phyloP scores from a whole-genome alignment of 2,329 filamentous ascomycete species.

The Phyllosticta capitalensis region DNA sequence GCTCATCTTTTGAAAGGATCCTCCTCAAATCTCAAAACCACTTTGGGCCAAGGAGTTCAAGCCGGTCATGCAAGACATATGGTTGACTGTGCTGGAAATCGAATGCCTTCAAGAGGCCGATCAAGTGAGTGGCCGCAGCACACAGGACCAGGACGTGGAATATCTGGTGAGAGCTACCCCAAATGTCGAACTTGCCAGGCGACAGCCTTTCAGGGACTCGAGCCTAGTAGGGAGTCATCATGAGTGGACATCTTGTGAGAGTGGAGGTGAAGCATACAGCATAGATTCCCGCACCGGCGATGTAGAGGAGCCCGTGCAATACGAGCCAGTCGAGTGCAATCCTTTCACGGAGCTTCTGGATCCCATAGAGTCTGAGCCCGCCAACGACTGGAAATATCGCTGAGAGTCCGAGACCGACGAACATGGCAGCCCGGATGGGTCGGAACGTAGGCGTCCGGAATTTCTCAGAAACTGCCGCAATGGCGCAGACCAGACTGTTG shows the following conservation, averaged over 20 bases:
- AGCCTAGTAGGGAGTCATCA: conserved; percentile 35
- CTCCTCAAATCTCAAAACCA: neutral
- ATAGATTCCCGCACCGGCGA: conserved; percentile 76
- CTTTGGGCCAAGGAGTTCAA: neutral
- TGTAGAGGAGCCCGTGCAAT: conserved; percentile 72
- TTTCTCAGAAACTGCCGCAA: conserved; percentile 67
- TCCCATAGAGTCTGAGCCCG: conserved; percentile 58
- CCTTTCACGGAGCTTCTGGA: conserved; percentile 53
- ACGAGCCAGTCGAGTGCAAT: conserved; percentile 78
- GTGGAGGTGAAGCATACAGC: conserved; percentile 47
- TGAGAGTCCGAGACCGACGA: conserved; percentile 75
- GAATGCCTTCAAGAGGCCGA: conserved; percentile 73
- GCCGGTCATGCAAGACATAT: neutral
- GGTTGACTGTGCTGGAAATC: conserved; percentile 62
- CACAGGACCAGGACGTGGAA: conserved; percentile 85
- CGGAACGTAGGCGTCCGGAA: conserved; percentile 80
- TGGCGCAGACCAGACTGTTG: conserved; percentile 65
- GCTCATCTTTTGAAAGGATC: neutral
- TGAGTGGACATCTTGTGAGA: neutral
- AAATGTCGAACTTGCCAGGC: conserved; percentile 78
- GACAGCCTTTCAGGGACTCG: conserved; percentile 73
- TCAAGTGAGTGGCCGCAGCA: conserved; percentile 72
- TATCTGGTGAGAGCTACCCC: conserved; percentile 90
- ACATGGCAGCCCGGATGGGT: conserved; percentile 80
- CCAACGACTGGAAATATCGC: conserved; percentile 78